Evolutionary conservation across 352 stramenopile genomes (phyloP).

Genomic region (Pythium oligandrum): DNA sequence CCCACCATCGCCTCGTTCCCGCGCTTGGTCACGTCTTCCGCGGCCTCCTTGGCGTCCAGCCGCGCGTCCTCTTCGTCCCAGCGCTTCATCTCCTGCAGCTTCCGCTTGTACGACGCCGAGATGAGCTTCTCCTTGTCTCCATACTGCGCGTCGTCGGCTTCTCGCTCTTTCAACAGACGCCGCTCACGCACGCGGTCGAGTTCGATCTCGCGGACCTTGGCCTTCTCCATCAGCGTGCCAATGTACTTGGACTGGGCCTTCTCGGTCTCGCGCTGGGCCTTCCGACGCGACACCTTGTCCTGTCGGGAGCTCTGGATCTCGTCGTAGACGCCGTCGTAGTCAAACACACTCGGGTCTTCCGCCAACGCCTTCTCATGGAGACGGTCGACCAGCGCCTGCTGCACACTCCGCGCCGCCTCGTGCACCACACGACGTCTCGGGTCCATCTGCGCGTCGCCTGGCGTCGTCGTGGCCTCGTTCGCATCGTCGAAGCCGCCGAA

Average conservation of each 20-base stretch:
- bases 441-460: conserved; percentile 5
- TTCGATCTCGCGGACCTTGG: conserved; percentile 88
- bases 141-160: conserved; percentile 75
- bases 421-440: conserved; percentile 27
- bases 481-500: conserved; percentile 2
- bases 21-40: conserved; percentile 74
- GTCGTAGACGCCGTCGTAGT: conserved; percentile 91
- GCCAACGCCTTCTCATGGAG: conserved; percentile 51
- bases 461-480: background rate
- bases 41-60: conserved; percentile 55
- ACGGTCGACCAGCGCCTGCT: conserved; percentile 42
- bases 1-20: conserved; percentile 69
- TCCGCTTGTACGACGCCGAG: conserved; percentile 89
- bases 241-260: conserved; percentile 88
- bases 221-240: conserved; percentile 80
- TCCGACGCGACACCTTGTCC: conserved; percentile 31
- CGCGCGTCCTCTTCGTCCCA: conserved; percentile 83
- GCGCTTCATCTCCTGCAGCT: conserved; percentile 85
- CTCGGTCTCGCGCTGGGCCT: conserved; percentile 46
- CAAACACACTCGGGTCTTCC: conserved; percentile 83
- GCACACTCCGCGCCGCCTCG: conserved; percentile 50
- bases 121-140: conserved; percentile 90
- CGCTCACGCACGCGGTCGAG: conserved; percentile 86
- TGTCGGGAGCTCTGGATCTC: conserved; percentile 53
- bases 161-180: conserved; percentile 78